Percentiles rank a stretch among this genome's conserved stretches.
phyloP scores from a whole-genome alignment of 2,329 filamentous ascomycete species.

The Hymenoscyphus occultus region DNA sequence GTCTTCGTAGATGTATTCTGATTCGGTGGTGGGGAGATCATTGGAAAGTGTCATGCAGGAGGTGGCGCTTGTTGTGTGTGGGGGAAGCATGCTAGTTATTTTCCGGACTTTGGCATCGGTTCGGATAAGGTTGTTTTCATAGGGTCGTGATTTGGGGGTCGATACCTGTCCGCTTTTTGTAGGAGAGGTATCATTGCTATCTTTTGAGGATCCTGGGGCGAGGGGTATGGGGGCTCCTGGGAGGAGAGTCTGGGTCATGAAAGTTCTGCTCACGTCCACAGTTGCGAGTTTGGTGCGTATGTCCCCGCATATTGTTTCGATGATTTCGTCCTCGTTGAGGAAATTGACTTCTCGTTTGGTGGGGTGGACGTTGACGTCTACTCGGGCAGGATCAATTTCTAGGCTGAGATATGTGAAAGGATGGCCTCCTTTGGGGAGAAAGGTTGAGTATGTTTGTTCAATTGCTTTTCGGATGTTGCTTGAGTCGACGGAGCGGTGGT shows the following conservation, averaged over 20 bases:
- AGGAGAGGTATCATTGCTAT: constrained; percentile 17
- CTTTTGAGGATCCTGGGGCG: constrained; percentile 25
- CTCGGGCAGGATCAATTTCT: constrained; percentile 85
- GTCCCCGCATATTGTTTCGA: constrained; percentile 77
- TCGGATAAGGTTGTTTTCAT: constrained; percentile 85
- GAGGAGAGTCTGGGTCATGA: constrained; percentile 88
- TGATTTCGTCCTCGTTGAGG: constrained; percentile 94
- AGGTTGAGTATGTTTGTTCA: constrained; percentile 83
- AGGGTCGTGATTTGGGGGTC: constrained; percentile 57
- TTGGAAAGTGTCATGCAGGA: constrained; percentile 20
- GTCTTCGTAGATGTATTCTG: constrained; percentile 70
- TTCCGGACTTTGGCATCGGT: constrained; percentile 88
- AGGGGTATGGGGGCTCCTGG: constrained; percentile 55
- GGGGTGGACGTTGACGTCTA: constrained; percentile 97
- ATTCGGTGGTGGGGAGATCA: constrained; percentile 42
- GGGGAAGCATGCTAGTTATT: constrained; percentile 93
- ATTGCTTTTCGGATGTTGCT: constrained; percentile 82
- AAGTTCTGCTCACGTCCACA: constrained; percentile 91
- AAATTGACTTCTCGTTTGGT: constrained; percentile 98
- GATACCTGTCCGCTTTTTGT: constrained; percentile 25
- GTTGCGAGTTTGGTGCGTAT: constrained; percentile 75
- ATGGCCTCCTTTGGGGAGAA: constrained; percentile 89
- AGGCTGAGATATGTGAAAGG: constrained; percentile 91
- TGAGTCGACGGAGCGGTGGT: constrained; percentile 91
- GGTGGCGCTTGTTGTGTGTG: constrained; percentile 42